Conservation (phyloP, 192 early-diverging fungal species). For the Oehlia diaphana region DNA sequence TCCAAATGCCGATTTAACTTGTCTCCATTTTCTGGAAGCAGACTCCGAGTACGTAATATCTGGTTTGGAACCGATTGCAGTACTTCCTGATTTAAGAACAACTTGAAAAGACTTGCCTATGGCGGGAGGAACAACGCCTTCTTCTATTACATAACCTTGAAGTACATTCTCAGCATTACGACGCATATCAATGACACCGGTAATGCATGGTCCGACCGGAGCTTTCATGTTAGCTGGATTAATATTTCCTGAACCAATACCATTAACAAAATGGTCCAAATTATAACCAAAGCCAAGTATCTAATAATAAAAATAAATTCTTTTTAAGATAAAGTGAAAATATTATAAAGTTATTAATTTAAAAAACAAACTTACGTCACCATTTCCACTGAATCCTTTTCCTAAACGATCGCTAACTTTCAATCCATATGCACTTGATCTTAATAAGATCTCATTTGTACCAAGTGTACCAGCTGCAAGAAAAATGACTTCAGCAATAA, state of each 20-base stretch:
- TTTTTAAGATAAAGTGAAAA: not conserved
- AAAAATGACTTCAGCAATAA: constrained; percentile 46
- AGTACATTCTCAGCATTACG: constrained; percentile 35
- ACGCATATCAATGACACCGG: constrained; percentile 47
- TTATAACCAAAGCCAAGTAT: constrained; percentile 28
- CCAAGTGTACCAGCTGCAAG: constrained; percentile 47
- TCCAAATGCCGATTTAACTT: constrained; percentile 32
- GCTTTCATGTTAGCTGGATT: constrained; percentile 28
- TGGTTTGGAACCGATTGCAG: constrained; percentile 26
- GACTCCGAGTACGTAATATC: constrained; percentile 33
- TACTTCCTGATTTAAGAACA: constrained; percentile 27
- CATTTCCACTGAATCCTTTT: constrained; percentile 48
- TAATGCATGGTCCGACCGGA: constrained; percentile 44
- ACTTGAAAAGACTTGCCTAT: constrained; percentile 22
- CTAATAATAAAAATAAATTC: not conserved
- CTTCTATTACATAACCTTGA: constrained; percentile 49
- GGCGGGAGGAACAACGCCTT: constrained; percentile 41
- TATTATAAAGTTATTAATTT: not conserved
- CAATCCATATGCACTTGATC: constrained; percentile 39
- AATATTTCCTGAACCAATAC: constrained; percentile 38
- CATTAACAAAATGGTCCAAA: constrained; percentile 19
- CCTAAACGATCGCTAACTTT: constrained; percentile 39
- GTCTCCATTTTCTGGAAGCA: constrained; percentile 31
- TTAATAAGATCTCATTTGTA: constrained; percentile 42
- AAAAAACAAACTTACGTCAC: constrained; percentile 40